Evolutionary conservation across 495 filamentous ascomycete genomes (phyloP), one percentile per base, ranked within the genome.

Genomic region (Apiosordaria backusii): DNA sequence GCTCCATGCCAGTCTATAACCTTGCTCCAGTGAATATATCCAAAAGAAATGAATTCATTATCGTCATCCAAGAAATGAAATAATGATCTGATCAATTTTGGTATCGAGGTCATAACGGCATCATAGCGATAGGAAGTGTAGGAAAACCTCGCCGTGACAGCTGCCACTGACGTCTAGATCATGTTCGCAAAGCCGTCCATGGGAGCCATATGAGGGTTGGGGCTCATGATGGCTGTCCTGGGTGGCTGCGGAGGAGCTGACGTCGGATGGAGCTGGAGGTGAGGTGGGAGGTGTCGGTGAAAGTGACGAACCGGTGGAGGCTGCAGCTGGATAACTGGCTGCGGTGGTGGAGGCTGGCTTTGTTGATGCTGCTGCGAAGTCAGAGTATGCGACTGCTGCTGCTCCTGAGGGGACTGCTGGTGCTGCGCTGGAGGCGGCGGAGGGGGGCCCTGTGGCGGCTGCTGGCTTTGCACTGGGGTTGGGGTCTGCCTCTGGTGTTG

Each of bases 161-260:
- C 22, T 22, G 6, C 59, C 26, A 25, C 0, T 5, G 15, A 35
- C n/a, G 26, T 16, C 26, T 74, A 82, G 60, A 80, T 80, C 78
- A 82, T 82, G 69, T 80, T 80, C n/a, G 77, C 68, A 24, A 73
- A 70, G 50, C 71, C 73, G 23, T 77, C 76, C 53, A 77, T 61
- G 1, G 67, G 71, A 61, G 22, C n/a, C 19, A 57, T 23, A 7
- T 58, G 35, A 19, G 53, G 54, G 15, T 63, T 52, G 16, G 63
- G 67, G 45, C 57, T 66, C 60, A 64, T 68, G 65, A 78, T 67
- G 1, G 69, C 52, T 62, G 72, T 72, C 68, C 69, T 67, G 58
- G 74, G 71, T 50, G 74, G 66, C 55, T 76, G 76, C 26, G 74
- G 67, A 67, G 68, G 71, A 61, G 67, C 68, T 25, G 76, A 67